These are phyloP conservation scores for Ceratobasidium sp. DNA, from an alignment of 1,284 basidiomycete species.

Conservation along the genomic window DNA sequence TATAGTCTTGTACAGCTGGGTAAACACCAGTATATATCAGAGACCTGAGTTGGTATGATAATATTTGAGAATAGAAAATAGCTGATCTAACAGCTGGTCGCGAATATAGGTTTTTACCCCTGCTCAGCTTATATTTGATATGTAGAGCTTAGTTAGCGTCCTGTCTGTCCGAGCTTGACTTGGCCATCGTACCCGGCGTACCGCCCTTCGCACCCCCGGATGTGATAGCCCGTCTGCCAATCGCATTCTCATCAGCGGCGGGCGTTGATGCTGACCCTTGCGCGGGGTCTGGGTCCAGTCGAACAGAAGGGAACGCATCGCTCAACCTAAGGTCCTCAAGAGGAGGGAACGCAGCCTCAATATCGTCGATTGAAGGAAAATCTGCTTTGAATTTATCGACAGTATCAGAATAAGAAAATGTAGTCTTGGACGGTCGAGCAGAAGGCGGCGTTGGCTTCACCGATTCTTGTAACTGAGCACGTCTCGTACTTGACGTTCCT, in stretches of 20 bases:
- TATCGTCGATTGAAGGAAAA: conserved; percentile 34
- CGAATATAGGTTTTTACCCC: too few relatives aligned
- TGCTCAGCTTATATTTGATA: too few relatives aligned
- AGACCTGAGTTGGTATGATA: too few relatives aligned
- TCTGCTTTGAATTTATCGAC: conserved; percentile 17
- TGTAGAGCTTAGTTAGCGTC: too few relatives aligned
- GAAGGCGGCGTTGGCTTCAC: too few relatives aligned
- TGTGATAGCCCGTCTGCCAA: neutral
- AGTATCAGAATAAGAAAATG: neutral
- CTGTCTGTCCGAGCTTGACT: conserved; percentile 9
- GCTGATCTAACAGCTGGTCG: too few relatives aligned
- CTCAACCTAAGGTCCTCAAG: neutral
- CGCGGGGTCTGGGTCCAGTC: conserved; percentile 17
- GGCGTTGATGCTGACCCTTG: conserved; percentile 36
- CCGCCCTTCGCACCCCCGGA: conserved; percentile 9
- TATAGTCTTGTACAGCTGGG: too few relatives aligned
- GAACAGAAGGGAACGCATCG: conserved; percentile 24
- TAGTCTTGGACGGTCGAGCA: too few relatives aligned
- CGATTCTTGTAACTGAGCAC: too few relatives aligned
- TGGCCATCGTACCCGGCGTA: neutral
- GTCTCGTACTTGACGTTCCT: too few relatives aligned
- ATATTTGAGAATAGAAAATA: too few relatives aligned
- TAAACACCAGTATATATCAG: too few relatives aligned
- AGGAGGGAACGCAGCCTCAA: conserved; percentile 26
- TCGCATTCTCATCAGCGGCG: neutral